Base-by-base conservation (phyloP, 768 basidiomycete species). In the Mycena vitilis region DNA sequence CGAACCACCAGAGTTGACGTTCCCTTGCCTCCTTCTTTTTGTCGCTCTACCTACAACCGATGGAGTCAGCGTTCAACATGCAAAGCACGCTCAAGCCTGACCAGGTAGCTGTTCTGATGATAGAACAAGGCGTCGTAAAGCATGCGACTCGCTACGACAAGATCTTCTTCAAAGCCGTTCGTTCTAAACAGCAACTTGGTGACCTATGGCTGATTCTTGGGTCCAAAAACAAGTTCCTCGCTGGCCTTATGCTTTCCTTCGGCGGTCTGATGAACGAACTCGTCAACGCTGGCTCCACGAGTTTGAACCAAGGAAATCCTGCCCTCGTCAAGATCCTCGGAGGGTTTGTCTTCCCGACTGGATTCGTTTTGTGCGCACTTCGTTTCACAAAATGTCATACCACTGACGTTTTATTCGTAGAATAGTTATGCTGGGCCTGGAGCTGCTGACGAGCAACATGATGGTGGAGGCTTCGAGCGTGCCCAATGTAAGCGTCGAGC, bases 281-380 rank as follows among this genome's bases (percentile, higher is more conserved):
- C 63, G 73, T 91, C 23, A 78, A 83, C 45, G 91, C 89, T 36
- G 91, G 91, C 7, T 85, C 91, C 0, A 74, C 79, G 0, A 82
- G 81, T 1, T 71, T 92, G 38, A 84, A 76, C 36, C 65, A 79
- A 44, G 78, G 78, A 55, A 89, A 91, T 68, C 91, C 91, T 3
- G 91, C 91, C 23, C 78, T 92, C 13, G 87, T 91, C 59, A 92
- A 89, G 74, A 71, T 91, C 23, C 78, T 92, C 2, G 84, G 85
- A n/a, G 91, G 88, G 16, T 86, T 91, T 51, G 88, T 92, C 38
- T 92, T 92, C 75, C 91, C 91, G 7, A 89, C 90, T 5, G 91
- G 91, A 73, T 87, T 92, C 81, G 88, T 90, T 63, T 91, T 92
- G 91, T 92, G 73, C 66, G 83, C 68, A 9, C 10, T 18, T 25